Base-by-base conservation (phyloP, 768 basidiomycete genomes). In the Boletus sp. region DNA sequence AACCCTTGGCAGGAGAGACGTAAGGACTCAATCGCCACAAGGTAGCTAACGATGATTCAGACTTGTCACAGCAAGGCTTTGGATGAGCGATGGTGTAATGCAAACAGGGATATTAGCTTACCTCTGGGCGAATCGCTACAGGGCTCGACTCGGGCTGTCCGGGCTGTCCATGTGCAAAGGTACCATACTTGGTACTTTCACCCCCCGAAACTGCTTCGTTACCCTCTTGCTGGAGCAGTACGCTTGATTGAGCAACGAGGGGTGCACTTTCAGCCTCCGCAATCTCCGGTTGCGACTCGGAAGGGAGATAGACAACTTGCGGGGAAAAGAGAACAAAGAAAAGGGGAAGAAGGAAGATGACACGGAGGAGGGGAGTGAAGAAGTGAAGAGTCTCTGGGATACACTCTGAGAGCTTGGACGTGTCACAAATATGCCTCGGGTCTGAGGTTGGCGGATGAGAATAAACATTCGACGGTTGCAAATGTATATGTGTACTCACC, bases 101-200 rank as follows among this genome's bases (percentile, higher is more conserved):
- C 4, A 29, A n/a, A 59, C n/a, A 29, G 15, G 11, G 3, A 46
- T 3, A 29, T 18, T 1, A 14, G 29, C 66, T 59, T 17, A 69
- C 65, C 56, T 56, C 41, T 9, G 52, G 30, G n/a, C 24, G 46
- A 28, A n/a, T 29, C n/a, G 49, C 18, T 2, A 46, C 40, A 17
- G 41, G 40, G 15, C 30, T 32, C 5, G 56, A 52, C 33, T 50
- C 48, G 20, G 62, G 44, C 18, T 63, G 69, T 47, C 35, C 60
- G 6, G 62, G 44, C 18, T 63, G 69, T 47, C 35, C 60, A 6
- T 47, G 63, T 15, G 50, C 39, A 78, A 90, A 91, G 12, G 90
- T 92, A 15, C 90, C 90, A 67, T 92, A 92, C 69, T 89, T 90
- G 70, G 76, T 78, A 18, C 51, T 80, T 77, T 48, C 72, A 64